Evolutionary conservation across 768 basidiomycete species (phyloP), one percentile per base, ranked within the genome.

Genomic region (Phylloporus sp.): DNA sequence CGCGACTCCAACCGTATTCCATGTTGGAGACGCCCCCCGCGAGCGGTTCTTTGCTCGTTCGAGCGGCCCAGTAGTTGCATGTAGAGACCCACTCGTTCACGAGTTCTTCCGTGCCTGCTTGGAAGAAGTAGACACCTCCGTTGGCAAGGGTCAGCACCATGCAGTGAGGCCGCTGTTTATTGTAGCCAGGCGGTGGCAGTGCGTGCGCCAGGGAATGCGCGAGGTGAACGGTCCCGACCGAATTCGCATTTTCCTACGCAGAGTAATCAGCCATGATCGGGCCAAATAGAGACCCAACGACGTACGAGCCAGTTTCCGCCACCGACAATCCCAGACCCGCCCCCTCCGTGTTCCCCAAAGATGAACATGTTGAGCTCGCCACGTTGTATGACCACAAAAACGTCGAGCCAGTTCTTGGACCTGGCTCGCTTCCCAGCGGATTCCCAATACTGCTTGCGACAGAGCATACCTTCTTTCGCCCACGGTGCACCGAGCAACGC

Each of bases 1-100:
- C 76, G 17, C 90, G 78, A 64, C 82, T 94, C 96, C 96, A 99
- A 9, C 96, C 96, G 61, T 98, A 96, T 66, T 99, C 96, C 89
- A 98, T 95, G 69, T 98, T 99, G 39, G 91, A 93, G 8, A 99
- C 94, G 20, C 96, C 96, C 5, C 96, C 96, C 2, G 88, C 78
- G 3, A 99, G 77, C 1, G 96, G 96, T 62, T 97, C 94, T 58
- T 95, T 93, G 66, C 90, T 92, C 46, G 83, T 89, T 36, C 96
- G 77, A 3, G 95, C 96, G 0, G 96, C 90, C 96, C 96, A 98
- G 64, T 99, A 99, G 71, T 98, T 99, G 78, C 95, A 97, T 0
- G 96, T 96, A 32, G 89, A 85, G 7, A 96, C 94, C 96, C 96
- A 98, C 66, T 99, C 96, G 58, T 89, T 88, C 40, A 96, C 93